Conservation (phyloP, 1,284 basidiomycete genomes). For the Ustilago hordei region DNA sequence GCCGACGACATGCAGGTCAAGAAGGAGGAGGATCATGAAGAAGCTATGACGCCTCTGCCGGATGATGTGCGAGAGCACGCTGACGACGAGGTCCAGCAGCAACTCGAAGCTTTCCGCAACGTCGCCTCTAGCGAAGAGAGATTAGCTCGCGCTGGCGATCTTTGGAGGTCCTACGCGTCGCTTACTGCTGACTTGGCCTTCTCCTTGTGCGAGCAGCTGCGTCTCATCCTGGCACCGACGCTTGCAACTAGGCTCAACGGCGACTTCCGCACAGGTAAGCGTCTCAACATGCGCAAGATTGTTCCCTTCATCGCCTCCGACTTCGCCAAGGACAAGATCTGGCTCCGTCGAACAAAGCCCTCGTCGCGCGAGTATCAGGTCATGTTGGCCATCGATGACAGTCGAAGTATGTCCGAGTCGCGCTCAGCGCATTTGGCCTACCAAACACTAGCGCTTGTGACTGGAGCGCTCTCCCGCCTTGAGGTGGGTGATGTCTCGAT, state of each 20-base stretch:
- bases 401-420: conserved; percentile 93
- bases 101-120: conserved; percentile 74
- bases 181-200: conserved; percentile 92
- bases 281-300: conserved; percentile 99
- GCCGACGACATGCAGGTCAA: conserved; percentile 73
- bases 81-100: conserved; percentile 62
- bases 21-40: conserved; percentile 70
- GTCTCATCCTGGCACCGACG: conserved; percentile 95
- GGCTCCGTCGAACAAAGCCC: conserved; percentile 93
- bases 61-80: conserved; percentile 56
- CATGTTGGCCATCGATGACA: conserved; percentile 93
- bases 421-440: conserved; percentile 94
- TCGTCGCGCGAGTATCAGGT: conserved; percentile 96
- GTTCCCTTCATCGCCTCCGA: conserved; percentile 98
- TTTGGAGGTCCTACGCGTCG: conserved; percentile 91
- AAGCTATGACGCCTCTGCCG: conserved; percentile 55
- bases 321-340: conserved; percentile 99
- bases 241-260: conserved; percentile 93
- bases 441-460: conserved; percentile 91
- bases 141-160: conserved; percentile 76
- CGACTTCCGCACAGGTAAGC: conserved; percentile 97
- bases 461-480: conserved; percentile 87
- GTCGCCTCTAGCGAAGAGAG: conserved; percentile 75
- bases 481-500: conserved; percentile 95
- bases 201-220: conserved; percentile 83